These are phyloP conservation scores for Haplosporangium gracile DNA, from an alignment of 192 early-diverging fungal species.

Conservation along the genomic window DNA sequence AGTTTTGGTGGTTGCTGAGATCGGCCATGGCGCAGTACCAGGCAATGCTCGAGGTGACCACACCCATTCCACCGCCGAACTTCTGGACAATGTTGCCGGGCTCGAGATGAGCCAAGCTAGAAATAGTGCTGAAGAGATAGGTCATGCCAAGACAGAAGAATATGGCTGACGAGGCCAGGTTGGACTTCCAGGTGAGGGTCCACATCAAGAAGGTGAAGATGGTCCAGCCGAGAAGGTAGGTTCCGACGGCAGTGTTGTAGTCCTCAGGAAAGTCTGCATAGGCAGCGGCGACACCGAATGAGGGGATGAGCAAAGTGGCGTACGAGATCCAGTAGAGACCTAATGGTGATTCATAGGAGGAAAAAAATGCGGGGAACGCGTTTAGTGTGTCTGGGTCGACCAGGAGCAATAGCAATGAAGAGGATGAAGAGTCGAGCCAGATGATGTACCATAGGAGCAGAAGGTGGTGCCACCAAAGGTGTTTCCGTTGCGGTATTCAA, in stretches of 20 bases:
- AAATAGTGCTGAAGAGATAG: constrained; percentile 56
- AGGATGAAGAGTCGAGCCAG: background rate
- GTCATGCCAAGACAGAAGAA: constrained; percentile 61
- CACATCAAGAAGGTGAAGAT: constrained; percentile 67
- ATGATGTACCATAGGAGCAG: constrained; percentile 34
- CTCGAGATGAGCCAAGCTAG: constrained; percentile 58
- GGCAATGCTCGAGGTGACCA: constrained; percentile 61
- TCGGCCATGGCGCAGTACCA: constrained; percentile 69
- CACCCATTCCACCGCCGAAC: constrained; percentile 58
- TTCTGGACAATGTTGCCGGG: constrained; percentile 57
- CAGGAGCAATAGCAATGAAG: background rate
- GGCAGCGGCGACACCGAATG: constrained; percentile 60
- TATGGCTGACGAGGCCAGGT: constrained; percentile 58
- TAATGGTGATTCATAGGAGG: background rate
- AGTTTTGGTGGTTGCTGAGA: constrained; percentile 64
- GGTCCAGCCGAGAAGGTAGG: constrained; percentile 63
- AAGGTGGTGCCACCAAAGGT: constrained; percentile 51
- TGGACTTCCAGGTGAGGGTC: constrained; percentile 60
- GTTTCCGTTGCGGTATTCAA: constrained; percentile 45
- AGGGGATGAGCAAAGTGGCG: constrained; percentile 62
- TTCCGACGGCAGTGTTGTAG: constrained; percentile 61
- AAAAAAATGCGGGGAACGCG: background rate
- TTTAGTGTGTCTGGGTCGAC: background rate
- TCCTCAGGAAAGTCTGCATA: constrained; percentile 50
- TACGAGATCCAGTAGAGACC: constrained; percentile 70